phyloP scores from a whole-genome alignment of 2,329 filamentous ascomycete genomes.

The Drechslerella dactyloides region DNA sequence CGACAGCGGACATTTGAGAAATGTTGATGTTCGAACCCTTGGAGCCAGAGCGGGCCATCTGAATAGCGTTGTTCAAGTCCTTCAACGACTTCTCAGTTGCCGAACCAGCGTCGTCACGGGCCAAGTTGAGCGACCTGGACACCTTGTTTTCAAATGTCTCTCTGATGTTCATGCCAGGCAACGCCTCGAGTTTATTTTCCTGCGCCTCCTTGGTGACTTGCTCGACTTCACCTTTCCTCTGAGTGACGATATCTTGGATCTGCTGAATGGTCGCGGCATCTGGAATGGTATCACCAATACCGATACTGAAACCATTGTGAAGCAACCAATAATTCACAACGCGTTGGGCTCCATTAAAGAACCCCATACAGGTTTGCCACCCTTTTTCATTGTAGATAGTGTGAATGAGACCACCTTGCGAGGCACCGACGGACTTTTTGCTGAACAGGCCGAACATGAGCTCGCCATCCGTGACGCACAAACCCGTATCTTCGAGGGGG shows the following conservation, averaged over 20 bases:
- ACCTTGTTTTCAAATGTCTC: slow-evolving; percentile 98
- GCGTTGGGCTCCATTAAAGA: slow-evolving; percentile 93
- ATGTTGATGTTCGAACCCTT: slow-evolving; percentile 99
- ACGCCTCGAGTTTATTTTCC: slow-evolving; percentile 83
- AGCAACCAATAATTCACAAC: slow-evolving; percentile 97
- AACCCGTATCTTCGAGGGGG: slow-evolving; percentile 75
- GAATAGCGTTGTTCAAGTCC: slow-evolving; percentile 93
- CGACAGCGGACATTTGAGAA: slow-evolving; percentile 97
- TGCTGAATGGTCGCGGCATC: slow-evolving; percentile 81
- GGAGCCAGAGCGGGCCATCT: slow-evolving; percentile 94
- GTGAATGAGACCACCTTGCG: slow-evolving; percentile 88
- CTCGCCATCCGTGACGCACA: slow-evolving; percentile 84
- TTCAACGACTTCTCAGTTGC: slow-evolving; percentile 90
- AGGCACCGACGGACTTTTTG: slow-evolving; percentile 93
- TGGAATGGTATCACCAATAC: slow-evolving; percentile 97
- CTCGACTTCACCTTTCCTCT: slow-evolving; percentile 81
- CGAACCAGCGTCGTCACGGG: slow-evolving; percentile 94
- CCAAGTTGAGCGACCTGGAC: slow-evolving; percentile 88
- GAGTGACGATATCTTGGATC: slow-evolving; percentile 80
- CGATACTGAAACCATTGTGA: slow-evolving; percentile 95
- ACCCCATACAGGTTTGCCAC: slow-evolving; percentile 81
- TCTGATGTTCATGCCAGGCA: slow-evolving; percentile 97
- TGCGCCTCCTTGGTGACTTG: slow-evolving; percentile 78
- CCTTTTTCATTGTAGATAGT: slow-evolving; percentile 96
- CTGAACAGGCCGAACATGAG: slow-evolving; percentile 87